Evolutionary conservation across 345 rosid genomes (phyloP), one percentile per base, ranked within the genome.

Genomic region (Dipteronia dyeriana): DNA sequence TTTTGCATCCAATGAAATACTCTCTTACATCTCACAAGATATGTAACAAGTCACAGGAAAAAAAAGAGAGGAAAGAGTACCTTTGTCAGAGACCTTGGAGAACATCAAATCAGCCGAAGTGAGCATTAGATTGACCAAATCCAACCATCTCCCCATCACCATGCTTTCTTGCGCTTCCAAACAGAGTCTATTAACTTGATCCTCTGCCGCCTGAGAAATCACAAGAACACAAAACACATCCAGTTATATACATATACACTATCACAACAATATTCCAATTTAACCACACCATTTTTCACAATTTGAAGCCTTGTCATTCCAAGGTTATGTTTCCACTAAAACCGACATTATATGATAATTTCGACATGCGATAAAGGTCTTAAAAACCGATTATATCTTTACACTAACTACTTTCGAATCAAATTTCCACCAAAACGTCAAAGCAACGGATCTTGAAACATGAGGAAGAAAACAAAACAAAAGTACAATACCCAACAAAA

Each of bases 51-150:
- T 45, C 74, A 70, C 25, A 17, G 3, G 10, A 10, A 19, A 57
- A n/a, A 70, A 45, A 10, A 10, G 0, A 43, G 9, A 45, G 20
- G 7, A 73, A 62, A 19, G 41, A 22, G 65, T 79, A 94, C 99
- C 99, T 91, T 94, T 97, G 76, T 94, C 99, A 11, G 98, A 88
- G 54, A 94, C 94, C 90, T 91, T 94, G 16, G 98, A 79, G 66
- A 91, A 91, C 29, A 94, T 83, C 87, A 97, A 72, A 69, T 94
- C 97, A 29, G 98, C 98, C 0, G 98, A 94, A 47, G 98, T 86
- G 17, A 94, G 93, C 92, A 97, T 94, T 68, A 97, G 84, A 0
- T 92, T 85, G 49, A 88, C 88, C 84, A 97, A 87, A 74, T 97
- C 99, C 72, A 90, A 75, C 98, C 96, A 90, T 80, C 95, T 89